These are phyloP conservation scores for Fusarium euwallaceae DNA, from an alignment of 2,329 filamentous ascomycete genomes.

Conservation along the genomic window DNA sequence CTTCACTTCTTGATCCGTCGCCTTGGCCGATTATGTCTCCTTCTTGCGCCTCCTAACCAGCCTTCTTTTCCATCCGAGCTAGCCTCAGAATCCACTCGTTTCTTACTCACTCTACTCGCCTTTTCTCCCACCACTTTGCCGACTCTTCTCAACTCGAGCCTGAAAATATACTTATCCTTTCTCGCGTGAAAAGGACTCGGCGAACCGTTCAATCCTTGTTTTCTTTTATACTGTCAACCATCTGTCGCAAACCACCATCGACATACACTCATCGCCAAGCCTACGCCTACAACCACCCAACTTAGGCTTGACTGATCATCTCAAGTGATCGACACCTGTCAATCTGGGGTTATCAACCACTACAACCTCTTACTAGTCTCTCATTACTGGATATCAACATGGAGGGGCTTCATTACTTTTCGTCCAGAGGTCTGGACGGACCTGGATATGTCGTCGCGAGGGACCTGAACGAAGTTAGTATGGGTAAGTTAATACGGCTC, in stretches of 20 bases:
- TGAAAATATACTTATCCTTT: constrained; percentile 10
- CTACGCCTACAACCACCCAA: constrained; percentile 24
- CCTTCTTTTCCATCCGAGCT: constrained; percentile 56
- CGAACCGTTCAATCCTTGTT: constrained; percentile 12
- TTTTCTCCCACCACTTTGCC: constrained; percentile 25
- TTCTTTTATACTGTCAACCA: constrained; percentile 9
- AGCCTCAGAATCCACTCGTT: constrained; percentile 64
- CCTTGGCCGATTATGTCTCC: constrained; percentile 54
- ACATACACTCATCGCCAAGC: constrained; percentile 29
- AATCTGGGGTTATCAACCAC: constrained; percentile 24
- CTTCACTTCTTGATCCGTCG: constrained; percentile 39
- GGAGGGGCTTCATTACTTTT: constrained; percentile 39
- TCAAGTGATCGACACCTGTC: constrained; percentile 42
- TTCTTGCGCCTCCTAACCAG: constrained; percentile 48
- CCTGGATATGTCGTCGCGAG: constrained; percentile 41
- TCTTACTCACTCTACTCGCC: constrained; percentile 39
- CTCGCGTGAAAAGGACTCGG: constrained; percentile 8
- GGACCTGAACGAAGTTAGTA: constrained; percentile 49
- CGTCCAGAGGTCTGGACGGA: constrained; percentile 45
- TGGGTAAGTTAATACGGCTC: constrained; percentile 44
- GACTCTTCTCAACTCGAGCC: constrained; percentile 26
- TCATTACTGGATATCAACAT: constrained; percentile 24
- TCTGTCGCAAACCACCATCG: constrained; percentile 26
- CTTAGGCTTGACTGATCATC: constrained; percentile 38
- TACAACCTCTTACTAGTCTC: constrained; percentile 10